These are phyloP conservation scores for Hippophae gyantsensis DNA, from an alignment of 306 rosid species.

Conservation along the genomic window DNA sequence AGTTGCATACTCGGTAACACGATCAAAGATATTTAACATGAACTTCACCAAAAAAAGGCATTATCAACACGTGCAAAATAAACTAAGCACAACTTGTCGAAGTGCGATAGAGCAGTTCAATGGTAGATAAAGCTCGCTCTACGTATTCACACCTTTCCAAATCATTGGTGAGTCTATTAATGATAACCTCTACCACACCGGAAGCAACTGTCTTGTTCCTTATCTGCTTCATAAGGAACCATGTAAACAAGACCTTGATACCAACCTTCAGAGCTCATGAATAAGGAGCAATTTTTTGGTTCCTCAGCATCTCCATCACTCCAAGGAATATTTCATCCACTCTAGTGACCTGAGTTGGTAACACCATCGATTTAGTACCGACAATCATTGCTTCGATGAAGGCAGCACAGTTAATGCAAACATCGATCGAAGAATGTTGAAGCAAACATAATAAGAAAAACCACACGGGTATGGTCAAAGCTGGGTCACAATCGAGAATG, in stretches of 20 bases:
- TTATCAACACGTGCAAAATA: slow-evolving; percentile 60
- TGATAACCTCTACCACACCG: slow-evolving; percentile 53
- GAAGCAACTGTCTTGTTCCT: slow-evolving; percentile 59
- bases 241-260: slow-evolving; percentile 60
- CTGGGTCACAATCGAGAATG: too few relatives aligned
- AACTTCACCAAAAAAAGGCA: slow-evolving; percentile 73
- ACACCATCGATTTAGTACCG: slow-evolving; percentile 59
- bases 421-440: slow-evolving; percentile 37
- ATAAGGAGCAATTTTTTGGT: slow-evolving; percentile 26
- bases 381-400: slow-evolving; percentile 51
- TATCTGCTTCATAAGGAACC: slow-evolving; percentile 67
- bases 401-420: slow-evolving; percentile 70
- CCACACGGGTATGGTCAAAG: slow-evolving; percentile 10
- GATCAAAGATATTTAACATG: slow-evolving; percentile 64
- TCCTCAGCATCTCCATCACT: slow-evolving; percentile 46
- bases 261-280: slow-evolving; percentile 71
- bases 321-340: slow-evolving; percentile 66
- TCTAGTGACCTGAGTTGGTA: slow-evolving; percentile 44
- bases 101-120: slow-evolving; percentile 63
- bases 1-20: slow-evolving; percentile 89
- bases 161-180: slow-evolving; percentile 56
- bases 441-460: slow-evolving; percentile 33
- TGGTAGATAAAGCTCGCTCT: slow-evolving; percentile 72
- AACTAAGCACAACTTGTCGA: slow-evolving; percentile 54
- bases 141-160: slow-evolving; percentile 69